Evolutionary conservation across 176 grass and related monocot genomes (phyloP).

Genomic region (Eragrostis nindensis): DNA sequence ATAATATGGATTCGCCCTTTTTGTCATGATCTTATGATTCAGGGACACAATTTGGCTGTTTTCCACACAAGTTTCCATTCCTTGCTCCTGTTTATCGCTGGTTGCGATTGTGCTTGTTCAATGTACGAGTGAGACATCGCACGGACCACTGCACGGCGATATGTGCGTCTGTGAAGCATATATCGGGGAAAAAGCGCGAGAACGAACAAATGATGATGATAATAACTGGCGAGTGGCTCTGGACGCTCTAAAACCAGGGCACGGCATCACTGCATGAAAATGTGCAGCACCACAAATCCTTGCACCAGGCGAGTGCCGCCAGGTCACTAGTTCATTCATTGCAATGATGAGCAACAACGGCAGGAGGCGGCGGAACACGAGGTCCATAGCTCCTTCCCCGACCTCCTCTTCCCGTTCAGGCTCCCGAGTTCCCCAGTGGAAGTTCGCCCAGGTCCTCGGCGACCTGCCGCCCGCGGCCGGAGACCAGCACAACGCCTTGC

Average conservation of each 20-base stretch:
- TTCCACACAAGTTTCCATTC: neutral
- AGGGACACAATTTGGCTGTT: neutral
- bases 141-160: neutral
- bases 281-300: neutral
- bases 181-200: neutral
- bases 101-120: neutral
- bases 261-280: neutral
- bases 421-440: conserved; percentile 37
- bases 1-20: neutral
- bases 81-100: too few species aligned
- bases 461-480: conserved; percentile 35
- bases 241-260: neutral
- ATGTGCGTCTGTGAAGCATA: neutral
- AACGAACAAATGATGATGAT: conserved; percentile 13
- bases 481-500: neutral
- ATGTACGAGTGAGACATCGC: neutral
- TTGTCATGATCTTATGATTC: neutral
- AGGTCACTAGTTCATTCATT: neutral
- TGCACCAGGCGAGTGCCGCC: neutral
- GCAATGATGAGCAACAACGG: conserved; percentile 24
- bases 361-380: conserved; percentile 22
- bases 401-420: neutral
- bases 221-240: neutral
- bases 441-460: conserved; percentile 65
- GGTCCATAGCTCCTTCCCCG: conserved; percentile 29